Base-by-base conservation (phyloP, 495 filamentous ascomycete genomes). In the Schizothecium vesticola region DNA sequence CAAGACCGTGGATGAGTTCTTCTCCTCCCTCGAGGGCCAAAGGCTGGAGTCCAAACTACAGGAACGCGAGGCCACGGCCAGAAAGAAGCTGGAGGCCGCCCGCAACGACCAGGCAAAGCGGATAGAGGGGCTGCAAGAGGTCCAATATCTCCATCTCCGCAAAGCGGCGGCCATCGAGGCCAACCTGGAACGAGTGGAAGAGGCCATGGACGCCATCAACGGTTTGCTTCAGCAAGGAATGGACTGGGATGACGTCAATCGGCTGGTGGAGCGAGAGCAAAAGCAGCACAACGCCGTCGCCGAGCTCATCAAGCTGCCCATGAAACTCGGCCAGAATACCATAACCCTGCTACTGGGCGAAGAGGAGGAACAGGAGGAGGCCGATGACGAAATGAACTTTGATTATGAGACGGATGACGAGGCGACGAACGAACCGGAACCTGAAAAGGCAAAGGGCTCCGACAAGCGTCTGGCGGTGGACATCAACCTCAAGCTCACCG, bases 211-310 rank as follows among this genome's bases (percentile, higher is more conserved):
- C 70, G 93, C 94, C 6, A 87, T 99, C 21, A 98, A 97, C 73
- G 91, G 91, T 0, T 80, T 99, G 19, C 86, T 98, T 51, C 87
- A 87, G 9, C 93, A 97, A 73, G 94, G 93, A 8, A 97, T 97
- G 94, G 95, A 98, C 71, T 99, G 95, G 95, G 87, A 90, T 11
- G 91, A 96, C 65, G 91, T 97, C 73, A 92, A 88, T 10, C 89
- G 88, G 28, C 81, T 99, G 70, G 90, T 99, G 59, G 92, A 97
- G 73, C 84, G 90, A 73, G 94, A 98, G 75, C 90, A 96, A 72
- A 84, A 80, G 63, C 83, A 88, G 65, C 83, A 89, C 16, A 99
- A 99, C 71, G 87, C 91, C 0, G 93, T 97, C 22, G 95, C 95
- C 8, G 84, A 90, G 70, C 89, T 92, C 22, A 96, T 99, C 69